These are phyloP conservation scores for Quercus phellos DNA, from an alignment of 331 rosid genomes.

Conservation along the genomic window DNA sequence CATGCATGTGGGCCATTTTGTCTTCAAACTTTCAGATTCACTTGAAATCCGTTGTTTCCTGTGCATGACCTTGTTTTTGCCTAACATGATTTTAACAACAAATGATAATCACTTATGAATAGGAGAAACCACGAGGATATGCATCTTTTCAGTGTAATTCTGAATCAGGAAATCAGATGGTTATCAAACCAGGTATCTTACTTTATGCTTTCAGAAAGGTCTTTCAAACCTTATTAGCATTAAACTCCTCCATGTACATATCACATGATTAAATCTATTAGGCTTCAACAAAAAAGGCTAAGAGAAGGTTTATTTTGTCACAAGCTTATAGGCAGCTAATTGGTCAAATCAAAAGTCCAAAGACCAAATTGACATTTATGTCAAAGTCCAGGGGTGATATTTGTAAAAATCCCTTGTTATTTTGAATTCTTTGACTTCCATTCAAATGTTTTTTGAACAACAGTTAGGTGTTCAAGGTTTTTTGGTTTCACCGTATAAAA, in stretches of 20 bases:
- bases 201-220: background rate
- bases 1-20: background rate
- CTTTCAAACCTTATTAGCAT: background rate
- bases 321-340: too few species aligned
- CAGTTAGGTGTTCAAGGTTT: background rate
- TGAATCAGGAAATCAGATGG: slow-evolving; percentile 87
- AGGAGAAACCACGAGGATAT: slow-evolving; percentile 93
- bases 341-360: too few species aligned
- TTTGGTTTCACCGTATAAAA: background rate
- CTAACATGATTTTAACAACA: slow-evolving; percentile 2
- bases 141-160: slow-evolving; percentile 64
- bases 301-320: too few species aligned
- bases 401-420: too few species aligned
- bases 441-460: background rate
- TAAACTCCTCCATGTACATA: too few species aligned
- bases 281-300: too few species aligned
- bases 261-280: too few species aligned
- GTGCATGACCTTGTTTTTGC: background rate
- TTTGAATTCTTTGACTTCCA: background rate
- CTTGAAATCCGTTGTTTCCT: background rate
- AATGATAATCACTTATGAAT: slow-evolving; percentile 7
- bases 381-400: too few species aligned
- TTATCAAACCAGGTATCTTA: slow-evolving; percentile 71
- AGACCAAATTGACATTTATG: too few species aligned
- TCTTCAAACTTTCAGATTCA: background rate